phyloP scores from a whole-genome alignment of 2,329 filamentous ascomycete species.

The Colletotrichum echinochloae region DNA sequence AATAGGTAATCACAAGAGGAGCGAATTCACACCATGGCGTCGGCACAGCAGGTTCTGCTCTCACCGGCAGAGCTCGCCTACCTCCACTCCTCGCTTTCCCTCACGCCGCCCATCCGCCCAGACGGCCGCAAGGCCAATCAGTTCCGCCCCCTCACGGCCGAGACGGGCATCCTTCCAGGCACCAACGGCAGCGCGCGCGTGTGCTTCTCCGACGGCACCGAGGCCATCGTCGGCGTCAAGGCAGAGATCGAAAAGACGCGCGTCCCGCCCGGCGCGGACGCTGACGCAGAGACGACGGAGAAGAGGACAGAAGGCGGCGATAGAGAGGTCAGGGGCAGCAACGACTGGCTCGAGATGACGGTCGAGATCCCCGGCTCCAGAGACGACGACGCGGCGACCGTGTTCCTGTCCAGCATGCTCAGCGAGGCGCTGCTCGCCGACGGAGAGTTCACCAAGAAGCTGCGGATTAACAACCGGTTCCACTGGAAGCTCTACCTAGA shows the following conservation, averaged over 20 bases:
- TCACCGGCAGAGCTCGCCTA: constrained; percentile 97
- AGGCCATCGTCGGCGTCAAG: constrained; percentile 96
- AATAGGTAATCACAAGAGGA: not conserved
- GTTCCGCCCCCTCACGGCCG: constrained; percentile 90
- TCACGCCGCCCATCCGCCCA: constrained; percentile 86
- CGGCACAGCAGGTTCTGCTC: constrained; percentile 76
- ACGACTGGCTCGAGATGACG: constrained; percentile 87
- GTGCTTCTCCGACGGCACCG: constrained; percentile 93
- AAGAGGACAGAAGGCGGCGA: constrained; percentile 44
- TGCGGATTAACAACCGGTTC: constrained; percentile 91
- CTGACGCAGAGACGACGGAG: constrained; percentile 54
- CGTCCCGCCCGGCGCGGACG: constrained; percentile 45
- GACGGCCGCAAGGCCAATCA: constrained; percentile 86
- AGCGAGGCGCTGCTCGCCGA: constrained; percentile 85
- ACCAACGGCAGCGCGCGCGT: constrained; percentile 94
- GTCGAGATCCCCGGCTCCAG: constrained; percentile 92
- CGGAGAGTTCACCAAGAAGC: constrained; percentile 74
- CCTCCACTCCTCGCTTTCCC: constrained; percentile 86
- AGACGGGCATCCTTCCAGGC: constrained; percentile 88
- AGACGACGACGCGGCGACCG: constrained; percentile 90
- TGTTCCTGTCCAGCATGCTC: constrained; percentile 90
- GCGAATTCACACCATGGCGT: constrained; percentile 24
- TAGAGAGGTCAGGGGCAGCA: constrained; percentile 58
- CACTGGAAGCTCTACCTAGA: constrained; percentile 98
- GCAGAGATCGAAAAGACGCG: constrained; percentile 87